These are phyloP conservation scores for Fusarium poae DNA, from an alignment of 2,329 filamentous ascomycete genomes.

Conservation along the genomic window DNA sequence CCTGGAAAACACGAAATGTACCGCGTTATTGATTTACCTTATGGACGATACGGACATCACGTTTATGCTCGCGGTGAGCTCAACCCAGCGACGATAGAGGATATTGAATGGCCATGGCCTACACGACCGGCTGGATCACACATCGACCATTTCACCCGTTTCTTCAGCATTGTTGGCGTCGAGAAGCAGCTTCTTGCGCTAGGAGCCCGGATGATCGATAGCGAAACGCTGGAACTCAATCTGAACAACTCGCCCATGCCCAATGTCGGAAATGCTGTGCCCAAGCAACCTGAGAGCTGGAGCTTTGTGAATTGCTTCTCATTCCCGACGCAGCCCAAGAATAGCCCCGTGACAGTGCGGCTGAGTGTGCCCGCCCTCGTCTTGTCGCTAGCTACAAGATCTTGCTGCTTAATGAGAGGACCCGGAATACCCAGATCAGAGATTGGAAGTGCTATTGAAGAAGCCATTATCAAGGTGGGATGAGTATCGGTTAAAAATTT, in stretches of 20 bases:
- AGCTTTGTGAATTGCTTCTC: constrained; percentile 49
- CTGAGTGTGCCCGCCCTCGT: constrained; percentile 39
- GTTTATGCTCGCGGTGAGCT: constrained; percentile 43
- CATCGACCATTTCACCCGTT: constrained; percentile 26
- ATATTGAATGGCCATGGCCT: constrained; percentile 42
- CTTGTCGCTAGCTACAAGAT: constrained; percentile 34
- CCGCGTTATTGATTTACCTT: constrained; percentile 45
- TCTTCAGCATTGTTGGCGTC: constrained; percentile 45
- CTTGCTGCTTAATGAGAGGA: constrained; percentile 44
- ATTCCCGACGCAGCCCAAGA: constrained; percentile 29
- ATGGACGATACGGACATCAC: constrained; percentile 45
- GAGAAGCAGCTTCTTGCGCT: constrained; percentile 47
- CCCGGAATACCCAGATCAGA: constrained; percentile 46
- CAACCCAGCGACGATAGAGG: constrained; percentile 30
- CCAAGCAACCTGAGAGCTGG: constrained; percentile 47
- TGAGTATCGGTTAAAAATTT: not conserved
- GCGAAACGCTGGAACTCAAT: constrained; percentile 45
- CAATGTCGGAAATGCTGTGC: constrained; percentile 2
- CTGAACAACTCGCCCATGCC: constrained; percentile 27
- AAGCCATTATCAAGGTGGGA: constrained; percentile 33
- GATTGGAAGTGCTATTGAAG: constrained; percentile 47
- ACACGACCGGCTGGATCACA: constrained; percentile 18
- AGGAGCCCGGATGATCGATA: constrained; percentile 41
- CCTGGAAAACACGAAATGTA: constrained; percentile 43
- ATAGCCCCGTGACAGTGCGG: constrained; percentile 31